A percentile compares a stretch with the other conserved stretches of the same genome.
Conservation (phyloP, 2,329 filamentous ascomycete species). For the Diaporthe velutina region DNA sequence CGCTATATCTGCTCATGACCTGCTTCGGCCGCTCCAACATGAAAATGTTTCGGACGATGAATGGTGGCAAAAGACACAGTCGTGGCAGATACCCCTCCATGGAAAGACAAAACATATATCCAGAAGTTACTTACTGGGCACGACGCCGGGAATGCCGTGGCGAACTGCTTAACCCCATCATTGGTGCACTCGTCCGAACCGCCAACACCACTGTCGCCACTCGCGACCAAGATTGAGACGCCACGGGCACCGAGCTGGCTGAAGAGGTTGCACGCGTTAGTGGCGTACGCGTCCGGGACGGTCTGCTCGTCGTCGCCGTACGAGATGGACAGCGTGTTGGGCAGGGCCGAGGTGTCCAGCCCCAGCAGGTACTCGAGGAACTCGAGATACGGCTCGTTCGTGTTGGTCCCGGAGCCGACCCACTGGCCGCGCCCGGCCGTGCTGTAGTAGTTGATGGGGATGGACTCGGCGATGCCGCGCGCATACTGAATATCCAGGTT, state of each 20-base stretch:
- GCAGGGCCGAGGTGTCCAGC: constrained; percentile 66
- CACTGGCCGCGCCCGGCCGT: constrained; percentile 38
- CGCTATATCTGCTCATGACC: too few species aligned
- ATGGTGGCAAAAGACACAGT: too few species aligned
- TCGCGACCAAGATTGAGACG: constrained; percentile 73
- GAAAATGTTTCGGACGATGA: too few species aligned
- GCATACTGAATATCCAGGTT: constrained; percentile 66
- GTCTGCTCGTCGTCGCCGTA: constrained; percentile 74
- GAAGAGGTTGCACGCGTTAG: constrained; percentile 67
- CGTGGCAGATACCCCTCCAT: too few species aligned
- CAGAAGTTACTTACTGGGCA: too few species aligned
- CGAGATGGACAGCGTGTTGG: constrained; percentile 75
- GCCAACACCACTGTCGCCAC: constrained; percentile 66
- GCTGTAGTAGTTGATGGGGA: constrained; percentile 48
- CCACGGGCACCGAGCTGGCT: constrained; percentile 75
- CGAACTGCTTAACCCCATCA: constrained; percentile 52
- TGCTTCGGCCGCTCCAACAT: too few species aligned
- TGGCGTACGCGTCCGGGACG: constrained; percentile 70
- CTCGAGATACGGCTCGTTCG: constrained; percentile 76
- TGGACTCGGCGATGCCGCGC: constrained; percentile 45
- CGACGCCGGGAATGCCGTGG: constrained; percentile 53
- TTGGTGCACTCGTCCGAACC: constrained; percentile 42
- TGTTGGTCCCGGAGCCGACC: constrained; percentile 53
- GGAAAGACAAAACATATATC: too few species aligned
- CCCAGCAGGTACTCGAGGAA: constrained; percentile 72